These are phyloP conservation scores for Fragaria iinumae DNA, from an alignment of 306 rosid species.

Conservation along the genomic window DNA sequence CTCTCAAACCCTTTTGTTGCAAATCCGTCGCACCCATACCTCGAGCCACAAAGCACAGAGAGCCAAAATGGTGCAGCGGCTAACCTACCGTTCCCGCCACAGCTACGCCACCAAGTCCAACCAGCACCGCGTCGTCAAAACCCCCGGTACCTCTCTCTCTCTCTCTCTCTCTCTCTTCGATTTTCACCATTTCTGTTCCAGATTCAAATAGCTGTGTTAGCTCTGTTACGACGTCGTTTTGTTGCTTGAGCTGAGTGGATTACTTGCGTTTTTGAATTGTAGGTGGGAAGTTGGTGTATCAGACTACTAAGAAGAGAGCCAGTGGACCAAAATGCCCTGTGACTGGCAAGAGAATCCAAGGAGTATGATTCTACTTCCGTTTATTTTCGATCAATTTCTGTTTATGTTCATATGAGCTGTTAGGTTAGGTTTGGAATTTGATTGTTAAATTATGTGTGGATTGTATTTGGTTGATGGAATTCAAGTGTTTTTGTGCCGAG, in stretches of 20 bases:
- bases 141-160: constrained; percentile 57
- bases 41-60: not conserved
- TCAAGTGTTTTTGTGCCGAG: not conserved
- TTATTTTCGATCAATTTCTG: not conserved
- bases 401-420: not conserved
- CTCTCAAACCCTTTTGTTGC: not conserved
- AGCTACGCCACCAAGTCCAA: constrained; percentile 91
- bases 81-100: constrained; percentile 74
- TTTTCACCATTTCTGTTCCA: not conserved
- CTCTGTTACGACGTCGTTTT: not conserved
- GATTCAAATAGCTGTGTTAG: not conserved
- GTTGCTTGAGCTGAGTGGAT: not conserved
- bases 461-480: too few species aligned
- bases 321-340: constrained; percentile 94
- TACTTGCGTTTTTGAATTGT: constrained; percentile 8
- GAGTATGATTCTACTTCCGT: constrained; percentile 41
- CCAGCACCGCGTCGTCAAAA: constrained; percentile 78
- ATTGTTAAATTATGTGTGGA: not conserved
- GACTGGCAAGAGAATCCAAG: constrained; percentile 94
- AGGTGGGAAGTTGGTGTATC: constrained; percentile 90
- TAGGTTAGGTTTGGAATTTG: not conserved
- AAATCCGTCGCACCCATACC: not conserved
- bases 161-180: not conserved
- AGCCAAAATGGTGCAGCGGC: constrained; percentile 73
- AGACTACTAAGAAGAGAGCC: constrained; percentile 83